These are phyloP conservation scores for Saprolegnia parasitica DNA, from an alignment of 352 stramenopile species.

Conservation along the genomic window DNA sequence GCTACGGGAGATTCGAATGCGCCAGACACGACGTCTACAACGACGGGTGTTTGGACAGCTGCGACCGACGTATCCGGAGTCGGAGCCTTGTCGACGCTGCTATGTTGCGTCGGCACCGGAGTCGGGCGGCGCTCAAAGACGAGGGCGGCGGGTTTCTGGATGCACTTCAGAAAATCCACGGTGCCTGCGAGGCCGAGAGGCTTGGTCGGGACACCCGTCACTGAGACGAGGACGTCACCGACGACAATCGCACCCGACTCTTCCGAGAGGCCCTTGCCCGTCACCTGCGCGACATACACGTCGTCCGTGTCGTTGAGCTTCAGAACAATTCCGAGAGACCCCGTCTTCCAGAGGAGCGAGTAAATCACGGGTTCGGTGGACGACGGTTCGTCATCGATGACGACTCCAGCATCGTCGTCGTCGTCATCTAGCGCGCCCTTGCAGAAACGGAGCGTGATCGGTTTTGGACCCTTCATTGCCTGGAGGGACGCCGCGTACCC, in stretches of 20 bases:
- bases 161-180: conserved; percentile 30
- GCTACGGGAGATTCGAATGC: not conserved
- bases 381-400: conserved; percentile 3
- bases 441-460: conserved; percentile 22
- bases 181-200: conserved; percentile 25
- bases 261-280: conserved; percentile 24
- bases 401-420: not conserved
- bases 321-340: conserved; percentile 25
- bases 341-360: conserved; percentile 21
- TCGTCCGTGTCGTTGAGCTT: conserved; percentile 22
- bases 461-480: conserved; percentile 25
- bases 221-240: conserved; percentile 16
- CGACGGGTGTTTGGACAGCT: not conserved
- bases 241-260: conserved; percentile 1
- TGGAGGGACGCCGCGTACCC: conserved; percentile 17
- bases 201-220: conserved; percentile 24
- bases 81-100: too few relatives aligned
- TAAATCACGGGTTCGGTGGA: conserved; percentile 4
- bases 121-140: conserved; percentile 12
- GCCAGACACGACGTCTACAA: too few relatives aligned
- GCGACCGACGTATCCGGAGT: too few relatives aligned
- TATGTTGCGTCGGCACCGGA: not conserved
- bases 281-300: conserved; percentile 21
- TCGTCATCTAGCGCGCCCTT: not conserved
- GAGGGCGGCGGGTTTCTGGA: conserved; percentile 26